These are phyloP conservation scores for Claviceps spartinae DNA, from an alignment of 2,329 filamentous ascomycete species.

Conservation along the genomic window DNA sequence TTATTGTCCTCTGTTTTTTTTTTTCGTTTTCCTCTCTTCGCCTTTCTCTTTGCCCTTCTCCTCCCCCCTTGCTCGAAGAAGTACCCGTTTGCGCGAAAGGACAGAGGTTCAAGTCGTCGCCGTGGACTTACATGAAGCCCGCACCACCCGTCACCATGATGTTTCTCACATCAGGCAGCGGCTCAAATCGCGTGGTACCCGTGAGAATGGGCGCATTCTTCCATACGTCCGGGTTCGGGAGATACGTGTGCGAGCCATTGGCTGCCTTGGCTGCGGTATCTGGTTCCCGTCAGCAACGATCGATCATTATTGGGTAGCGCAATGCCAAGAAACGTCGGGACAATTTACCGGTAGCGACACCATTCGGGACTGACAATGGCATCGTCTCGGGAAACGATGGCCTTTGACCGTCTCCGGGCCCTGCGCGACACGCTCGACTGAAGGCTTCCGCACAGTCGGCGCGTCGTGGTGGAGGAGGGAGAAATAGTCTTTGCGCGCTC, in stretches of 20 bases:
- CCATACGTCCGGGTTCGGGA: constrained; percentile 52
- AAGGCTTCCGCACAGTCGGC: constrained; percentile 6
- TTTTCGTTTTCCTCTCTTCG: background rate
- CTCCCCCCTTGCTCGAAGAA: background rate
- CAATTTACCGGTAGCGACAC: constrained; percentile 8
- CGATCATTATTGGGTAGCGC: background rate
- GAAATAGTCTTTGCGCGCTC: constrained; percentile 1
- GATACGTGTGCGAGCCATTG: constrained; percentile 27
- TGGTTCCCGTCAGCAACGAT: background rate
- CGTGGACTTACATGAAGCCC: constrained; percentile 60
- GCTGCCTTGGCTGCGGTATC: constrained; percentile 7
- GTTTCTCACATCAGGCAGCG: constrained; percentile 56
- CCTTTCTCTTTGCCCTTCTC: background rate
- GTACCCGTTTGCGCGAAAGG: background rate
- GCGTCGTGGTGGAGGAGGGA: constrained; percentile 7
- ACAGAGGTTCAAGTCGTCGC: background rate
- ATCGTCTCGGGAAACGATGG: constrained; percentile 3
- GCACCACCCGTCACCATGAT: constrained; percentile 77
- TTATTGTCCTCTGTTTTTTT: no score
- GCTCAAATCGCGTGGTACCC: constrained; percentile 57
- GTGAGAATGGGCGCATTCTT: constrained; percentile 55
- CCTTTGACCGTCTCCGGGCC: background rate
- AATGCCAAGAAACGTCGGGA: background rate
- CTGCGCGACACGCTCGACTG: constrained; percentile 4
- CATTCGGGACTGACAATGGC: background rate